Evolutionary conservation across 148 eudicot species (phyloP).

Genomic region (Arctostaphylos glauca): DNA sequence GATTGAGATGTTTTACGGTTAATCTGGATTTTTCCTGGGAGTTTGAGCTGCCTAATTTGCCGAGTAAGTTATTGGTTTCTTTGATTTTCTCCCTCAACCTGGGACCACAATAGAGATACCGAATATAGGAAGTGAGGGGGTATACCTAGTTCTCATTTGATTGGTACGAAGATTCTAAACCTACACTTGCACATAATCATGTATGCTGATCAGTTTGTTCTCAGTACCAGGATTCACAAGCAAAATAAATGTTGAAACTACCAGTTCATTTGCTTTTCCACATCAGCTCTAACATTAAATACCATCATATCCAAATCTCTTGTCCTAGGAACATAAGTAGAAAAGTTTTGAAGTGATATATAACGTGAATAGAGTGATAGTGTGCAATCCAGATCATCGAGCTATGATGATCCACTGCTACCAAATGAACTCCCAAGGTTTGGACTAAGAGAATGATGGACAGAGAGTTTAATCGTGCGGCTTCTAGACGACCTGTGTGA

Average conservation of each 20-base stretch:
- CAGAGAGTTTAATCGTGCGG: constrained; percentile 54
- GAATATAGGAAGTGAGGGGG: no score
- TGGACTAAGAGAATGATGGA: constrained; percentile 28
- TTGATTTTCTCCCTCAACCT: no score
- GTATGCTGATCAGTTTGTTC: not conserved
- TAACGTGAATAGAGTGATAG: not conserved
- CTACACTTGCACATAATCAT: not conserved
- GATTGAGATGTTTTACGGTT: not conserved
- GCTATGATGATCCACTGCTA: constrained; percentile 38
- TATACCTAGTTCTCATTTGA: no score
- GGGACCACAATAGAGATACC: no score
- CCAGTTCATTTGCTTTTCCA: not conserved
- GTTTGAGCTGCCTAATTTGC: not conserved
- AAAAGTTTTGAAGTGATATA: no score
- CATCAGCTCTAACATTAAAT: not conserved
- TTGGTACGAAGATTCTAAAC: no score
- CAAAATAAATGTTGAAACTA: not conserved
- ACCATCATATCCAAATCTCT: not conserved
- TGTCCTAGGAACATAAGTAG: not conserved
- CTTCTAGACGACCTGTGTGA: constrained; percentile 51
- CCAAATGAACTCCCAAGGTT: constrained; percentile 50
- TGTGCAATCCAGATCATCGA: not conserved
- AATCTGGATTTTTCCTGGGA: not conserved
- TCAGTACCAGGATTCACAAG: not conserved
- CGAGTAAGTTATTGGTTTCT: not conserved